Percentiles rank a stretch among this genome's conserved stretches.
These are phyloP conservation scores for Phyllachora maydis DNA, from an alignment of 2,329 filamentous ascomycete genomes.

Conservation along the genomic window DNA sequence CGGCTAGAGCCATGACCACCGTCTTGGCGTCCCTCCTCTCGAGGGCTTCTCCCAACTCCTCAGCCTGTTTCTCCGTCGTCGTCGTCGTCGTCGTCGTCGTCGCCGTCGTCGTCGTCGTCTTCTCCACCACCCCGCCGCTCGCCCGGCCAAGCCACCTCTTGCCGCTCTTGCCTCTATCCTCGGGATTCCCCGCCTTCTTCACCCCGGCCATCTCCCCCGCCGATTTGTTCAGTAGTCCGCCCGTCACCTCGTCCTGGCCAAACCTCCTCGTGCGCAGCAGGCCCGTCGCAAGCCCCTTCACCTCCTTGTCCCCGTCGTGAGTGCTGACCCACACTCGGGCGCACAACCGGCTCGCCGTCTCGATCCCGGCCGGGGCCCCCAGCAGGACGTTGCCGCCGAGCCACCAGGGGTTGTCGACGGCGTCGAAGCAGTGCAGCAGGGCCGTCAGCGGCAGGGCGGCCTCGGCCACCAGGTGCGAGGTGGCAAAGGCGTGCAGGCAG, in stretches of 20 bases:
- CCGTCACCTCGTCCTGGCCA: slow-evolving; percentile 20
- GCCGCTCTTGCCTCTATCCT: too few species aligned
- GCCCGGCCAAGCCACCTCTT: too few species aligned
- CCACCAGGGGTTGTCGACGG: slow-evolving; percentile 37
- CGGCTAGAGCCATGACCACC: slow-evolving; percentile 17
- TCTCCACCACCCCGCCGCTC: too few species aligned
- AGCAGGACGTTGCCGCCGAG: slow-evolving; percentile 35
- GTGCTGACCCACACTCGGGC: slow-evolving; percentile 38
- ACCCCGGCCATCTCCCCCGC: slow-evolving; percentile 1
- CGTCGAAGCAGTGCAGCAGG: slow-evolving; percentile 43
- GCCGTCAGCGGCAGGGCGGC: slow-evolving; percentile 39
- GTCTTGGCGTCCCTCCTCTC: slow-evolving; percentile 9
- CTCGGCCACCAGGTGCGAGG: slow-evolving; percentile 31
- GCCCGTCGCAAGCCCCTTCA: slow-evolving; percentile 26
- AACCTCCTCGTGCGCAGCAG: slow-evolving; percentile 25
- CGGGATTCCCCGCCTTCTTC: too few species aligned
- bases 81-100: too few species aligned
- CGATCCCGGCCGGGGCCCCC: slow-evolving; percentile 33
- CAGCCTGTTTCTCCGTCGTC: too few species aligned
- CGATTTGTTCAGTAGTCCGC: slow-evolving; percentile 3
- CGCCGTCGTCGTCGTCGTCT: slow-evolving; percentile 1
- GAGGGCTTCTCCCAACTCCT: too few species aligned
- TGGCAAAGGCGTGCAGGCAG: slow-evolving; percentile 31
- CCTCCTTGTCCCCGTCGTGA: slow-evolving; percentile 38
- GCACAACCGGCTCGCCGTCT: slow-evolving; percentile 29